phyloP scores from a whole-genome alignment of 2,329 filamentous ascomycete genomes.

The Paraphaeosphaeria sporulosa region DNA sequence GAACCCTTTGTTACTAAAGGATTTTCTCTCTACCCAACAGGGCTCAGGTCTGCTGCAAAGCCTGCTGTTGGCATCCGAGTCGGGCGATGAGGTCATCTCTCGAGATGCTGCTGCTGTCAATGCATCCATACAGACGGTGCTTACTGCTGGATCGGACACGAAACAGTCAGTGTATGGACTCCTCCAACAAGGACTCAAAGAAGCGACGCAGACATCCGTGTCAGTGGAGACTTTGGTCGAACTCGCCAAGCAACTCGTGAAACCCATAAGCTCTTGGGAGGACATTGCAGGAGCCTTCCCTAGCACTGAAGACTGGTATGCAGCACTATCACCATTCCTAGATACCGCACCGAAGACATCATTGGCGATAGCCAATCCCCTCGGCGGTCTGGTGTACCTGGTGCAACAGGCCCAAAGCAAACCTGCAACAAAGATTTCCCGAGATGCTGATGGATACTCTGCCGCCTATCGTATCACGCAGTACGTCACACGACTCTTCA shows the following conservation, averaged over 20 bases:
- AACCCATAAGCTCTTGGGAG: slow-evolving; percentile 37
- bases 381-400: slow-evolving; percentile 75
- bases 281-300: slow-evolving; percentile 66
- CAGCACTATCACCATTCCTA: slow-evolving; percentile 66
- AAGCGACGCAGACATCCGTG: slow-evolving; percentile 51
- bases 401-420: slow-evolving; percentile 48
- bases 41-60: slow-evolving; percentile 61
- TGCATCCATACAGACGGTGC: slow-evolving; percentile 43
- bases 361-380: slow-evolving; percentile 74
- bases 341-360: slow-evolving; percentile 64
- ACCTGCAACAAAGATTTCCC: slow-evolving; percentile 45
- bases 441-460: slow-evolving; percentile 75
- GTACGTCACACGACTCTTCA: slow-evolving; percentile 70
- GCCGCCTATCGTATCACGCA: slow-evolving; percentile 77
- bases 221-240: slow-evolving; percentile 65
- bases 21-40: slow-evolving; percentile 53
- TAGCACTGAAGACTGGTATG: slow-evolving; percentile 68
- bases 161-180: slow-evolving; percentile 60
- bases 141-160: slow-evolving; percentile 49
- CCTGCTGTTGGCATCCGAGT: slow-evolving; percentile 63
- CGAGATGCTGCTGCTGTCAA: slow-evolving; percentile 52
- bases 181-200: slow-evolving; percentile 59
- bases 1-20: slow-evolving; percentile 51
- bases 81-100: slow-evolving; percentile 59
- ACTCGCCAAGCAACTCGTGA: slow-evolving; percentile 60